These are phyloP conservation scores for Daucus carota DNA, from an alignment of 129 eudicot species.

Conservation along the genomic window DNA sequence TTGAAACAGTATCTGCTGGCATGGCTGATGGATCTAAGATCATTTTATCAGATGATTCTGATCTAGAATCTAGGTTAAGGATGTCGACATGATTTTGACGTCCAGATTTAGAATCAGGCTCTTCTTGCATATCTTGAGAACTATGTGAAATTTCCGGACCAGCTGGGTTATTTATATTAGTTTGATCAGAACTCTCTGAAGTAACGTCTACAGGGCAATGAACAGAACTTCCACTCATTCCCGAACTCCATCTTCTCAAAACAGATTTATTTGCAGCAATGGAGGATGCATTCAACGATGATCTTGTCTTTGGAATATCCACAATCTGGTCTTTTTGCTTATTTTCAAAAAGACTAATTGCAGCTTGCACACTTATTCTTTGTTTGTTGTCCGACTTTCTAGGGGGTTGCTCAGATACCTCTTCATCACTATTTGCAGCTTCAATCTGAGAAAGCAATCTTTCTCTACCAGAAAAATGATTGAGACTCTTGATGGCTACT, in stretches of 20 bases:
- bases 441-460: constrained; percentile 52
- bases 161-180: constrained; percentile 25
- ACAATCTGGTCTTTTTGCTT: constrained; percentile 64
- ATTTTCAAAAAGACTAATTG: constrained; percentile 83
- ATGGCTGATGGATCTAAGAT: constrained; percentile 13
- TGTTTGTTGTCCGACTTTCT: constrained; percentile 38
- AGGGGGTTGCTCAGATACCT: constrained; percentile 44
- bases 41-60: constrained; percentile 26
- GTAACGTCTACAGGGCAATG: constrained; percentile 19
- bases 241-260: constrained; percentile 86
- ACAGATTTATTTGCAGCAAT: constrained; percentile 53
- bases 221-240: constrained; percentile 44
- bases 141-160: constrained; percentile 9
- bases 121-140: constrained; percentile 24
- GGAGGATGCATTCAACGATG: constrained; percentile 28
- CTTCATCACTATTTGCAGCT: constrained; percentile 52
- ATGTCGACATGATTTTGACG: constrained; percentile 24
- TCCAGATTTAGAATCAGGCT: constrained; percentile 16
- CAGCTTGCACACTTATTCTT: constrained; percentile 91
- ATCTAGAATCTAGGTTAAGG: constrained; percentile 21
- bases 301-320: constrained; percentile 41
- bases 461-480: constrained; percentile 57
- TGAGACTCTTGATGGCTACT: constrained; percentile 70
- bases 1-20: constrained; percentile 27
- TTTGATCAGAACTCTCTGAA: constrained; percentile 23